Evolutionary conservation across 768 basidiomycete species (phyloP).

Genomic region (Lactarius psammicola): DNA sequence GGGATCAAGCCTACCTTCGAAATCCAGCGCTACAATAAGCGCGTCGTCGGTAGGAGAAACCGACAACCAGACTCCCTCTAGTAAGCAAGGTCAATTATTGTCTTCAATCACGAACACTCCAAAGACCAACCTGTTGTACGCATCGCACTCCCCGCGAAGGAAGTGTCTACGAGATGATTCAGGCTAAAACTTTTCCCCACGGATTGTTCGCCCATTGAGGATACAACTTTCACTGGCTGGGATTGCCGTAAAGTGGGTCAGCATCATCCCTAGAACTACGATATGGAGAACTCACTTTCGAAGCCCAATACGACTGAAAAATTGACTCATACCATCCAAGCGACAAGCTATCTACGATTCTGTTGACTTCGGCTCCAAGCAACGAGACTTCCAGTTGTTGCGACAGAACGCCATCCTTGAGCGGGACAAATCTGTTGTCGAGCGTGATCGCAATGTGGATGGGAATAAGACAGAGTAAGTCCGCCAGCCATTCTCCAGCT

Average conservation of each 20-base stretch:
- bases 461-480: conserved; percentile 60
- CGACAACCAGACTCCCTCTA: conserved; percentile 66
- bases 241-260: not conserved
- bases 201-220: conserved; percentile 68
- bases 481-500: conserved; percentile 61
- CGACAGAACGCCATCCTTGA: conserved; percentile 59
- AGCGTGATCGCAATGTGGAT: conserved; percentile 60
- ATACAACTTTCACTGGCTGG: conserved; percentile 62
- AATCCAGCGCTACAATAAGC: conserved; percentile 59
- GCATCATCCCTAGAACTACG: not conserved
- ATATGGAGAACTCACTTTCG: conserved; percentile 40
- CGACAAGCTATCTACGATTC: conserved; percentile 53
- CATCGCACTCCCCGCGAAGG: conserved; percentile 66
- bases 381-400: conserved; percentile 50
- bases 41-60: conserved; percentile 57
- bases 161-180: conserved; percentile 62
- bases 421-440: conserved; percentile 60
- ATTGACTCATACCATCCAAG: conserved; percentile 68
- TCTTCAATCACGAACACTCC: not conserved
- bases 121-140: conserved; percentile 46
- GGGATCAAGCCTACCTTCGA: conserved; percentile 47
- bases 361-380: conserved; percentile 57
- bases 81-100: conserved; percentile 5
- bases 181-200: conserved; percentile 61
- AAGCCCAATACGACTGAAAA: conserved; percentile 61